Percentiles rank a stretch among this genome's conserved stretches.
Evolutionary conservation across 495 filamentous ascomycete species (phyloP).

Genomic region (Geoglossum glabrum): DNA sequence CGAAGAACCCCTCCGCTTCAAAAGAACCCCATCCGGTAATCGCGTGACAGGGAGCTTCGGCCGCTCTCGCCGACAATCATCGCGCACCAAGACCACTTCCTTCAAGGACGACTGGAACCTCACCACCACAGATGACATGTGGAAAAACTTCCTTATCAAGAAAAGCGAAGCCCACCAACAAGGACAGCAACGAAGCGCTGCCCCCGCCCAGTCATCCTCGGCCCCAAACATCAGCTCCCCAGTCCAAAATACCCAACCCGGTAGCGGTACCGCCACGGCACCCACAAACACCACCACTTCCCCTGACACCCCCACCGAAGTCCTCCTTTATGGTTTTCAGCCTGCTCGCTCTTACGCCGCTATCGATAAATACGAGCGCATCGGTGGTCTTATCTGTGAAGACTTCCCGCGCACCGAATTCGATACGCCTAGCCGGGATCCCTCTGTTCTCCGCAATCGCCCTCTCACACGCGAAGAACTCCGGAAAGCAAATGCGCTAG

Average conservation of each 20-base stretch:
- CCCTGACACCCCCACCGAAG: conserved; percentile 43
- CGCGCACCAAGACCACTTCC: conserved; percentile 38
- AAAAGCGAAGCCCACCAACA: conserved; percentile 16
- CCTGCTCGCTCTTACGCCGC: conserved; percentile 60
- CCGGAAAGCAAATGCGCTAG: conserved; percentile 50
- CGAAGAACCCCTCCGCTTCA: conserved; percentile 12
- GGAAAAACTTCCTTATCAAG: conserved; percentile 11
- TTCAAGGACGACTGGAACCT: conserved; percentile 38
- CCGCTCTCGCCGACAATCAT: conserved; percentile 25
- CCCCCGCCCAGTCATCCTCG: conserved; percentile 15
- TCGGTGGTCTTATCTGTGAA: conserved; percentile 62
- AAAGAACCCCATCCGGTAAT: not conserved
- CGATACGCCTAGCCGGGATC: conserved; percentile 13
- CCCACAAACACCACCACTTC: not conserved
- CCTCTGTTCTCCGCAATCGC: conserved; percentile 29
- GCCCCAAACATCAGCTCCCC: conserved; percentile 12
- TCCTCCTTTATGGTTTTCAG: conserved; percentile 68
- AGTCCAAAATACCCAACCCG: not conserved
- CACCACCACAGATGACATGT: conserved; percentile 28
- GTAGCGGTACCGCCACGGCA: not conserved
- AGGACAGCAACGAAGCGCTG: conserved; percentile 23
- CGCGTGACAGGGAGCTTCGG: conserved; percentile 36
- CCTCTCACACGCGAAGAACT: conserved; percentile 48
- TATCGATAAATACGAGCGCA: conserved; percentile 64
- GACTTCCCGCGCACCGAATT: conserved; percentile 67